Evolutionary conservation across 345 rosid genomes (phyloP), one percentile per base, ranked within the genome.

Genomic region (Euphorbia tirucalli): DNA sequence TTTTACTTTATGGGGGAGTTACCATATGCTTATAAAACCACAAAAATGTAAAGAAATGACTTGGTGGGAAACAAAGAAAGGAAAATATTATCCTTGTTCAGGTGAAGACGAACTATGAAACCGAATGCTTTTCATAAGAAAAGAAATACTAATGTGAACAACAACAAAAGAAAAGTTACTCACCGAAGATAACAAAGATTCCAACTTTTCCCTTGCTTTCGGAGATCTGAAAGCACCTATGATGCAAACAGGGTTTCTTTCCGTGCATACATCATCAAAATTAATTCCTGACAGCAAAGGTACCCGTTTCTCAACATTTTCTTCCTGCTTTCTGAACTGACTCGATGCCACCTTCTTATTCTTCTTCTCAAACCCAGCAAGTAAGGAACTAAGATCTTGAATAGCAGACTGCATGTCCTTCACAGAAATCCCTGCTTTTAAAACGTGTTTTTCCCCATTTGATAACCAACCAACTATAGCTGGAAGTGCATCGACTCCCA

Each of bases 391-490:
- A 28, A 94, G 88, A 43, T 92, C 97, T 16, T 77, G 78, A 69
- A 94, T 72, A 22, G 93, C 88, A 74, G 94, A 84, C 48, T 86
- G 86, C 78, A 85, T 25, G 76, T 90, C 93, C 81, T 88, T 95
- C 62, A 92, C 96, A 46, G 88, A 83, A 66, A 92, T 80, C 50
- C 97, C 93, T 2, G 86, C 77, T 84, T 78, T 87, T 48, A 95
- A 61, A 13, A 89, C 71, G 56, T 86, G 89, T 62, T 82, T 87
- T 81, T 90, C 97, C 50, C 97, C 99, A 46, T 90, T 90, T 2
- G 95, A 84, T 32, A 88, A 77, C 93, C 94, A 90, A 50, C 97
- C 97, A 67, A 92, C 90, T 71, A 95, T 70, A 71, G 99, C 93
- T 32, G 99, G 99, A 71, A 92, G 83, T 0, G 89, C 75, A 49